Base-by-base conservation (phyloP, 148 eudicot genomes). In the Vaccinium darrowii region DNA sequence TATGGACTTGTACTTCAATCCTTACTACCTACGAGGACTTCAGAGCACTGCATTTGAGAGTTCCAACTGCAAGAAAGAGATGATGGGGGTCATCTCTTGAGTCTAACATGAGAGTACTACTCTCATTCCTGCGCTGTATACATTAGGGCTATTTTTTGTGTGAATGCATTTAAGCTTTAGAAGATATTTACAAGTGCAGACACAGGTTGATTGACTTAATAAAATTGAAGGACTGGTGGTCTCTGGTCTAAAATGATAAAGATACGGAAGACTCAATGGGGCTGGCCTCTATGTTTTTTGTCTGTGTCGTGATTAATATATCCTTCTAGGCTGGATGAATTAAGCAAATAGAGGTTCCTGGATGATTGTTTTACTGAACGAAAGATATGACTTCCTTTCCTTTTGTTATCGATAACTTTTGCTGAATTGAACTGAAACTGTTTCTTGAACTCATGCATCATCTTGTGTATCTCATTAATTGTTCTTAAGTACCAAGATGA, bases 321-420 rank as follows among this genome's bases (percentile, higher is more conserved):
- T 80, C 27, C 51, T 80, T 60, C 47, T 62, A 39, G 25, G 19
- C 49, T 81, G 53, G 74, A 62, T 81, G 75, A 81, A 62, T 79
- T 78, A 5, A 23, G 3, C 16, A 21, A 5, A 50, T 30, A 76
- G 5, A 10, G 27, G 23, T 47, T 76, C 30, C 56, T 78, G 12
- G 52, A 78, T 25, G 80, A 23, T 51, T 50, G 58, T 50, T 58
- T 78, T 69, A 27, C 36, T 78, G 2, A 78, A 78, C 13, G 36
- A 33, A 80, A 36, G 11, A 39, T 12, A 0, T 23, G 75, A 47
- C 49, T 80, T 80, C 16, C 43, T 62, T 63, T 21, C 16, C 36
- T 43, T 11, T 3, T 13, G 57, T 47, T 0, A 13, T 12, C n/a
- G 2, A 6, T 69, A 21, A 13, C 12, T 63, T 39, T 21, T 13